These are phyloP conservation scores for Monosporozyma unispora DNA, from an alignment of 805 yeast species.

Conservation along the genomic window DNA sequence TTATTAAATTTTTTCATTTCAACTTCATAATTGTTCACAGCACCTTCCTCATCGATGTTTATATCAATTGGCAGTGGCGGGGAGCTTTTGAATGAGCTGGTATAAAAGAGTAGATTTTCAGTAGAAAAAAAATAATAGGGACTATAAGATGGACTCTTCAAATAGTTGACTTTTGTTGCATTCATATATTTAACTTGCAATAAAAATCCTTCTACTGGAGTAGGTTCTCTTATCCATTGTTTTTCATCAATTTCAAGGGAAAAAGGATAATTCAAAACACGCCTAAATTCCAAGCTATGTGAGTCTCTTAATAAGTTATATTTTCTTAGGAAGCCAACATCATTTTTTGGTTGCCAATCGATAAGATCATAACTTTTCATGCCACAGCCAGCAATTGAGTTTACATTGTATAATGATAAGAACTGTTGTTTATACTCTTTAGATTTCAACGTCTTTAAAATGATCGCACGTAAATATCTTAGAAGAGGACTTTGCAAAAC, in stretches of 20 bases:
- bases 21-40: conserved; percentile 21
- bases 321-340: conserved; percentile 35
- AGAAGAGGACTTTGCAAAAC: conserved; percentile 18
- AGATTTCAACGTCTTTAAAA: conserved; percentile 30
- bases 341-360: conserved; percentile 53
- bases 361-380: conserved; percentile 66
- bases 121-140: conserved; percentile 56
- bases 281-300: conserved; percentile 55
- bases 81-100: conserved; percentile 43
- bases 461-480: conserved; percentile 17
- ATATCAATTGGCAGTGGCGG: conserved; percentile 48
- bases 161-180: neutral
- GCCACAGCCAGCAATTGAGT: conserved; percentile 40
- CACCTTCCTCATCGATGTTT: conserved; percentile 18
- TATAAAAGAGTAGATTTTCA: conserved; percentile 52
- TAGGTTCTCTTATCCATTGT: conserved; percentile 43
- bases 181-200: conserved; percentile 12
- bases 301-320: conserved; percentile 37
- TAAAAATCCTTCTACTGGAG: conserved; percentile 76
- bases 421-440: conserved; percentile 22
- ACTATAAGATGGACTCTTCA: conserved; percentile 17
- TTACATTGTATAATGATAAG: conserved; percentile 18
- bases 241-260: conserved; percentile 16
- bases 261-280: conserved; percentile 34
- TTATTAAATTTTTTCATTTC: conserved; percentile 13